Evolutionary conservation across 1,284 basidiomycete species (phyloP), one percentile per base, ranked within the genome.

Genomic region (Melampsora americana): DNA sequence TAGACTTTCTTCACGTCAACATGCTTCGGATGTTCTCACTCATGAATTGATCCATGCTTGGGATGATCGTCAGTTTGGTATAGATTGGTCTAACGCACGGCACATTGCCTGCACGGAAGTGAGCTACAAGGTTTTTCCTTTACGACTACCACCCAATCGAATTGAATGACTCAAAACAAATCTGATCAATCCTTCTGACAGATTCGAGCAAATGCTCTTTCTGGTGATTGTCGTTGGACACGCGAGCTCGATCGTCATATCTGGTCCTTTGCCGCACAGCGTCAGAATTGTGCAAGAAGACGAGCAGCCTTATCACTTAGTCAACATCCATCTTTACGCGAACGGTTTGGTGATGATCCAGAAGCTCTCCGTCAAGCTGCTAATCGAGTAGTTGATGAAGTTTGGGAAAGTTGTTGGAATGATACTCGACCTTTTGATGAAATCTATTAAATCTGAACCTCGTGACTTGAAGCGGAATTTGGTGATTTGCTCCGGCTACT

Each of bases 1-100:
- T 42, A 60, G 62, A 48, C 32, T 75, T 20, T 39, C 56, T 28
- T 75, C 73, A 20, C 56, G 66, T 60, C 32, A 42, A 26, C 73
- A 68, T 62, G 39, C 66, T n/a, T 64, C 66, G 42, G 73, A 75
- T 39, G 73, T 75, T 14, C 28, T 75, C 6, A 66, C 73, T 60
- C 73, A 75, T 32, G 73, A 75, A 68, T 44, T 75, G n/a, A 75
- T 75, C 20, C 73, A 75, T n/a, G 73, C 73, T 5, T 75, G 66
- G 39, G 73, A 75, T 59, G 53, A 68, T 67, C 56, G 73, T 20
- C 50, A 65, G 35, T 75, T 75, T 28, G n/a, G 61, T n/a, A 32
- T 75, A 11, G 73, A 75, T 62, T 75, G 73, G 73, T 67, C 28
- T 4, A 68, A 75, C 61, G 44, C 66, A 30, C 53, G 53, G 11